Base-by-base conservation (phyloP, 1,284 basidiomycete species). In the Trichosporon inkin region DNA sequence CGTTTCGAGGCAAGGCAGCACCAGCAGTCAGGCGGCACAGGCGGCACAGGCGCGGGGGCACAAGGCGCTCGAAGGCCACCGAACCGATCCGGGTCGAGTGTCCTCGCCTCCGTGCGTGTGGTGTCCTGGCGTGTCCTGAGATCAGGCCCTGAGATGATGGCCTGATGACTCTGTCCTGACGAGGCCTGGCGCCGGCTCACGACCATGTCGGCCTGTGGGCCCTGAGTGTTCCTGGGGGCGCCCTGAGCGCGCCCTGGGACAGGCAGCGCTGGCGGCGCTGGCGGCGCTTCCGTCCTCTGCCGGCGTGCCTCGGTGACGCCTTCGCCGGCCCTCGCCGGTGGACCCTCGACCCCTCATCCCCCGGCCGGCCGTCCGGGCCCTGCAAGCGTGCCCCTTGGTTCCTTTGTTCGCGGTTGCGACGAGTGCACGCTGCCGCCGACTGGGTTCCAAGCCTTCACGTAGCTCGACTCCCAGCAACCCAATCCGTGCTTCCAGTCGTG, bases 301-400 rank as follows among this genome's bases (percentile, higher is more conserved):
- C n/a, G 14, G 2, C 16, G 5, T 49, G 44, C 44, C 14, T 28
- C 5, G 5, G 13, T 22, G 24, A 10, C 16, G 5, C 6, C 44
- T 8, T 32, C 5, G n/a, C 24, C 44, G 44, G 44, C 22, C 44
- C 44, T 49, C 44, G 44, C 44, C 44, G 44, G 44, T 14, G 16
- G 28, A 6, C 44, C 24, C 28, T 49, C 44, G 28, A 49, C 22
- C 44, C 22, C 44, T 24, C 44, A 49, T 49, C 13, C 5, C 22
- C 44, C 44, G n/a, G 17, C 44, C 44, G 44, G 44, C 44, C 44
- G 14, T 49, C 44, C 44, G 44, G 44, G 22, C 44, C 41, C 44
- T 49, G 24, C 44, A 6, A n/a, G 16, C n/a, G n/a, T n/a, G n/a
- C n/a, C 44, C 44, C 44, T 49, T 22, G 8, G 6, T 32, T 49